phyloP scores from a whole-genome alignment of 2,329 filamentous ascomycete genomes.

The Nemania sp. region DNA sequence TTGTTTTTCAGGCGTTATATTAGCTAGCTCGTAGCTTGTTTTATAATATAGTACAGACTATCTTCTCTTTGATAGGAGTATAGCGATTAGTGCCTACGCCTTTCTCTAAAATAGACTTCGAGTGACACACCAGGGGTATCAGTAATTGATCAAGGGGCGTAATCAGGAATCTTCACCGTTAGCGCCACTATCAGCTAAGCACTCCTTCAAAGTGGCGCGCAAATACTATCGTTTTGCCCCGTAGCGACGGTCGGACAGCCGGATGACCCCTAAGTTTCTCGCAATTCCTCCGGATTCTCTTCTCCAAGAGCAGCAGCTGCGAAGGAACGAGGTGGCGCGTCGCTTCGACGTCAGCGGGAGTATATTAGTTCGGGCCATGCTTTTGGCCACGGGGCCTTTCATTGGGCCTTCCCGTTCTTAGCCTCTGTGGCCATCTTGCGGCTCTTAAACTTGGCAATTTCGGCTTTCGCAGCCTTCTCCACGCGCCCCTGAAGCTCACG shows the following conservation, averaged over 20 bases:
- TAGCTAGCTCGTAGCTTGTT: neutral
- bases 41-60: slow-evolving; percentile 16
- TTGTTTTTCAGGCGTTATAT: too few species aligned
- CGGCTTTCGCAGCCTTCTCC: slow-evolving; percentile 72
- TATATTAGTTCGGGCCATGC: neutral
- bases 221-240: neutral
- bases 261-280: neutral
- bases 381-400: slow-evolving; percentile 23
- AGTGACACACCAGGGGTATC: slow-evolving; percentile 20
- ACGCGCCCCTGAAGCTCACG: slow-evolving; percentile 83
- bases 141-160: slow-evolving; percentile 15
- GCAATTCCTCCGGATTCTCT: neutral
- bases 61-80: slow-evolving; percentile 3
- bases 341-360: slow-evolving; percentile 3
- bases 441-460: slow-evolving; percentile 74
- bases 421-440: slow-evolving; percentile 50
- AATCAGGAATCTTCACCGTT: slow-evolving; percentile 20
- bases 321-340: neutral
- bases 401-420: slow-evolving; percentile 57
- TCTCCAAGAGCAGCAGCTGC: slow-evolving; percentile 1
- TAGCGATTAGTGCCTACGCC: slow-evolving; percentile 15
- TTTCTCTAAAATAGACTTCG: slow-evolving; percentile 15
- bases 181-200: slow-evolving; percentile 2
- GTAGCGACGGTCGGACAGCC: neutral
- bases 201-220: neutral